Evolutionary conservation across 345 rosid genomes (phyloP), one percentile per base, ranked within the genome.

Genomic region (Salix caprea): DNA sequence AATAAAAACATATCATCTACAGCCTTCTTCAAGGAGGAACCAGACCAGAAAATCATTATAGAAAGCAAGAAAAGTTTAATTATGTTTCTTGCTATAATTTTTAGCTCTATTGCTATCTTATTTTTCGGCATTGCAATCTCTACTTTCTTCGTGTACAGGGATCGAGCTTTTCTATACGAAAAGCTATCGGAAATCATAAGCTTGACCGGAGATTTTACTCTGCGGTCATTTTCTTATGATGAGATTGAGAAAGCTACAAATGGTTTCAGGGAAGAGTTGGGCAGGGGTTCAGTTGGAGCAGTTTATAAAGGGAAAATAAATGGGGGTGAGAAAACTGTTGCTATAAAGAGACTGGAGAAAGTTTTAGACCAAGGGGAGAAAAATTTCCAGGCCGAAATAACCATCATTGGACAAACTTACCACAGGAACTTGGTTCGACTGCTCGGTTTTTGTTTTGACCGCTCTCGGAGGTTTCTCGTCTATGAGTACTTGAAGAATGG

Each of bases 371-470:
- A 65, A 50, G 87, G 71, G 39, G 81, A 74, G 42, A 60, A 62
- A 19, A 76, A 74, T 26, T 77, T 82, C 14, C 70, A 36, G 44
- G 78, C 78, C 40, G 85, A 84, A 36, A 79, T 84, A 79, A 76
- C 39, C 2, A 52, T 71, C 44, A 80, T 82, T 6, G 60, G 81
- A 11, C 67, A 48, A 61, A 84, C 85, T 0, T 79, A 82, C 68
- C 85, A 84, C 74, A 84, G 30, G 67, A 82, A 80, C 76, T 21
- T 84, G 36, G 76, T 84, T 69, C 79, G 74, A 0, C 16, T 84
- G 42, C 74, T 81, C 3, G 87, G 87, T 32, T 81, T 81, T 16
- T 81, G 84, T 52, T 3, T 66, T 7, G 84, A 84, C 65, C 68
- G 37, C n/a, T 62, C 71, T 2, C 52, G 62, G 30, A 81, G 30